These are phyloP conservation scores for Ogataea chonburiensis DNA, from an alignment of 805 yeast genomes.

Conservation along the genomic window DNA sequence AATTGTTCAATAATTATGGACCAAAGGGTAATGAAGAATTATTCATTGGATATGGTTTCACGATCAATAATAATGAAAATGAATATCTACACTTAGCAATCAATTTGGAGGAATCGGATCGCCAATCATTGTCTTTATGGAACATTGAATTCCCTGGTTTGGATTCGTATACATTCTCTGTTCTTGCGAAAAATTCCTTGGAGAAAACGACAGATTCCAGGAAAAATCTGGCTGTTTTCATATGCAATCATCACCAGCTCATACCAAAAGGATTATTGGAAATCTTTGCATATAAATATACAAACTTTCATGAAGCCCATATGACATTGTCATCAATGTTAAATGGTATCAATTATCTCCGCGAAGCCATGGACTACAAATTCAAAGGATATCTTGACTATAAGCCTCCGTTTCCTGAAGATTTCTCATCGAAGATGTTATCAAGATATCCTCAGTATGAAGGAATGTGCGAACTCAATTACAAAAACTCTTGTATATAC, in stretches of 20 bases:
- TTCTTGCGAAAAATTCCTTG: constrained; percentile 5
- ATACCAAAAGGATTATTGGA: constrained; percentile 48
- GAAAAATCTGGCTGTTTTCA: constrained; percentile 20
- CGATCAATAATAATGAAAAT: constrained; percentile 51
- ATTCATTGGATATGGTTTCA: constrained; percentile 80
- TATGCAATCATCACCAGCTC: constrained; percentile 29
- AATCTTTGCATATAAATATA: constrained; percentile 54
- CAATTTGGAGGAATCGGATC: constrained; percentile 39
- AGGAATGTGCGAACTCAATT: constrained; percentile 9
- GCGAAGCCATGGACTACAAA: constrained; percentile 53
- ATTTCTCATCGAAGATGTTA: background rate
- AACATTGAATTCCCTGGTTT: constrained; percentile 26
- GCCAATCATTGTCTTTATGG: constrained; percentile 17
- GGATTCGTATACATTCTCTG: constrained; percentile 31
- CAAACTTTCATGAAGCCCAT: constrained; percentile 43
- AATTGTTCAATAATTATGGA: constrained; percentile 82
- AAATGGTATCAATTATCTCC: constrained; percentile 60
- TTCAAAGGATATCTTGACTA: constrained; percentile 21
- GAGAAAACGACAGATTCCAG: background rate
- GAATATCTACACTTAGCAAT: constrained; percentile 62
- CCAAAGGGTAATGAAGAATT: constrained; percentile 84
- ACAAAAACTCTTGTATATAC: constrained; percentile 35
- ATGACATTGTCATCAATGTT: constrained; percentile 51
- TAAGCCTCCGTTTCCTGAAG: constrained; percentile 8
- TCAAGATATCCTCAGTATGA: constrained; percentile 5